A percentile compares a stretch with the other conserved stretches of the same genome.
phyloP scores from a whole-genome alignment of 129 eudicot genomes.

The Ambrosia artemisiifolia region DNA sequence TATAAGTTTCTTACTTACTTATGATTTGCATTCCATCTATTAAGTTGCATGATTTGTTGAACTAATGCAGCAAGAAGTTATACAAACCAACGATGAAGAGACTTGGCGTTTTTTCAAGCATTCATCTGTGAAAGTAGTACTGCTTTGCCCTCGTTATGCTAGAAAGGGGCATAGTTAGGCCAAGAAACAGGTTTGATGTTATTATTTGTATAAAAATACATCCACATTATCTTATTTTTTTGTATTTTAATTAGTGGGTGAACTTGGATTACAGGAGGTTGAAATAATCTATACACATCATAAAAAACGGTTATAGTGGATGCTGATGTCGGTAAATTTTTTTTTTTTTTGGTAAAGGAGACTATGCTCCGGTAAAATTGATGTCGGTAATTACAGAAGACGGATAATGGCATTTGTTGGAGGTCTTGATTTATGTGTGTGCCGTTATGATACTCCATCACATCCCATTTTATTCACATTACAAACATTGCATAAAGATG shows the following conservation, averaged over 20 bases:
- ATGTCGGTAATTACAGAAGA: conserved; percentile 60
- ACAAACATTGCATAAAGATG: conserved; percentile 76
- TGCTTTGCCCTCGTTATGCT: conserved; percentile 74
- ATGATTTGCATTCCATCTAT: not conserved
- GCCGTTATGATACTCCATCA: conserved; percentile 78
- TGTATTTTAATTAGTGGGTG: not conserved
- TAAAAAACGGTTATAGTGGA: conserved; percentile 83
- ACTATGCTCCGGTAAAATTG: too few species aligned
- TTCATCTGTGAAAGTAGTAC: conserved; percentile 80
- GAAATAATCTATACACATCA: conserved; percentile 89
- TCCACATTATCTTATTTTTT: not conserved
- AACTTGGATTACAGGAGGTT: conserved; percentile 51
- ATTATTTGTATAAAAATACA: not conserved
- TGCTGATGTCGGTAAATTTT: conserved; percentile 71
- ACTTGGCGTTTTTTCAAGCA: conserved; percentile 80
- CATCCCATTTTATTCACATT: conserved; percentile 65
- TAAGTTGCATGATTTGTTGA: not conserved
- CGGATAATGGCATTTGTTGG: conserved; percentile 85
- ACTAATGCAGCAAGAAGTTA: conserved; percentile 63
- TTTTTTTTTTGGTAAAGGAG: too few species aligned
- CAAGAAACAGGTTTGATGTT: conserved; percentile 61
- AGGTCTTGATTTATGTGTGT: conserved; percentile 82
- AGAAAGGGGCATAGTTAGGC: conserved; percentile 89
- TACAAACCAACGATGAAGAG: conserved; percentile 78
- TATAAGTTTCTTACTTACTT: not conserved